Base-by-base conservation (phyloP, 345 rosid genomes). In the Citrus australasica region DNA sequence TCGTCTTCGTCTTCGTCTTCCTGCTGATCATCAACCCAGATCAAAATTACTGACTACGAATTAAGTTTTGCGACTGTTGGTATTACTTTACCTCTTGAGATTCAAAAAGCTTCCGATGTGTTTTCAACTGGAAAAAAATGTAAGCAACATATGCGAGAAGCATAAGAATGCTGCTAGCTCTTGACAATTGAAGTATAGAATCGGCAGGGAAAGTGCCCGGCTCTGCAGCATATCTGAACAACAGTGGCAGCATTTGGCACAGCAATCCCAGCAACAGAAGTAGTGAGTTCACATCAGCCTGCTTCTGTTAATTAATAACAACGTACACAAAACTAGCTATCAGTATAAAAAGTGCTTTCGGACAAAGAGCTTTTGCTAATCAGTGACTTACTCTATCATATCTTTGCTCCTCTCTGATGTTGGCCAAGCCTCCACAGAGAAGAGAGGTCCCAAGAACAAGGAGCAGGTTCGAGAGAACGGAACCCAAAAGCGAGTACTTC, bases 391-490 rank as follows among this genome's bases (percentile, higher is more conserved):
- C 99, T 70, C 93, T 80, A 70, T 95, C 98, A 48, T 87, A 95
- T 81, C 82, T 82, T 81, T 95, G 97, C 81, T 85, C 94, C 88
- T 85, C 90, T 53, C 79, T 88, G 24, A 93, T 77, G 85, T 95
- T 95, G 82, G 91, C 94, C 76, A 95, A 73, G 74, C 97, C 98
- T 76, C 98, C 98, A 40, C 83, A 86, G 35, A 95, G 90, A 63
- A 95, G 98, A 76, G 98, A 93, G 51, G 89, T 74, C 53, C 99
- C 99, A 58, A 95, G 89, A 71, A 95, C 99, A 67, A 95, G 87
- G 33, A 93, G 96, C 53, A 95, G 97, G 76, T 95, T 95, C 42
- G 98, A 95, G 80, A 93, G 86, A 27, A 95, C 84, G 59, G 99
- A 95, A 76, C 99, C 99, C 85, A 95, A 77, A 3, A 95, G 90